Evolutionary conservation across 345 rosid genomes (phyloP).

Genomic region (Pistacia integerrima): DNA sequence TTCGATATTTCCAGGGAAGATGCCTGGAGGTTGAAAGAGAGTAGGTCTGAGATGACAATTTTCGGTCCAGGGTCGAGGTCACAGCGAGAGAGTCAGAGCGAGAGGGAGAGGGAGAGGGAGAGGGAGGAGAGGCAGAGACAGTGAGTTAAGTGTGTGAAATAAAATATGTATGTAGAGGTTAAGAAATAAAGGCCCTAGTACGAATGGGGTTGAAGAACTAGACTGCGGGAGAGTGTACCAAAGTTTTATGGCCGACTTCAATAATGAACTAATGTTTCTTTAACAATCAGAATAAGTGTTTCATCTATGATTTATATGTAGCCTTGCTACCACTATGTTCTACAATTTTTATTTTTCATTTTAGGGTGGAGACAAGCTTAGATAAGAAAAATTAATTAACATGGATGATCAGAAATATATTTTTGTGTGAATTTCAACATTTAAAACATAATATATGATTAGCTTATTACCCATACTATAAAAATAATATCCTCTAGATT

Average conservation of each 20-base stretch:
- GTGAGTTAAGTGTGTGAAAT: no score
- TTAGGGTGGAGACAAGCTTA: no score
- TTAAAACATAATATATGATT: no score
- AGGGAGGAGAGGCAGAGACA: constrained; percentile 26
- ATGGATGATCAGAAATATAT: no score
- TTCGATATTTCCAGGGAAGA: constrained; percentile 37
- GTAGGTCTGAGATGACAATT: constrained; percentile 23
- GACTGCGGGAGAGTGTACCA: neutral
- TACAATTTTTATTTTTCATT: no score
- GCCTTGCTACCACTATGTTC: no score
- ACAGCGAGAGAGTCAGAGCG: neutral
- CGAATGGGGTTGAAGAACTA: neutral
- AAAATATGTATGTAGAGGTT: neutral
- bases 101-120: constrained; percentile 14
- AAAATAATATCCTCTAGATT: no score
- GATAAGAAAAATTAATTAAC: no score
- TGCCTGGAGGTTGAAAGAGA: constrained; percentile 34
- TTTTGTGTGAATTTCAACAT: no score
- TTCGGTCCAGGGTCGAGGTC: constrained; percentile 3
- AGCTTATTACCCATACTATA: no score
- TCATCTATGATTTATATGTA: no score
- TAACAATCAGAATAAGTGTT: no score
- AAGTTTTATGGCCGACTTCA: neutral
- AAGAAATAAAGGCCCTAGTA: neutral
- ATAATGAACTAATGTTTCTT: neutral